These are phyloP conservation scores for Rhynchospora pubera DNA, from an alignment of 176 grass and related monocot genomes.

Conservation along the genomic window DNA sequence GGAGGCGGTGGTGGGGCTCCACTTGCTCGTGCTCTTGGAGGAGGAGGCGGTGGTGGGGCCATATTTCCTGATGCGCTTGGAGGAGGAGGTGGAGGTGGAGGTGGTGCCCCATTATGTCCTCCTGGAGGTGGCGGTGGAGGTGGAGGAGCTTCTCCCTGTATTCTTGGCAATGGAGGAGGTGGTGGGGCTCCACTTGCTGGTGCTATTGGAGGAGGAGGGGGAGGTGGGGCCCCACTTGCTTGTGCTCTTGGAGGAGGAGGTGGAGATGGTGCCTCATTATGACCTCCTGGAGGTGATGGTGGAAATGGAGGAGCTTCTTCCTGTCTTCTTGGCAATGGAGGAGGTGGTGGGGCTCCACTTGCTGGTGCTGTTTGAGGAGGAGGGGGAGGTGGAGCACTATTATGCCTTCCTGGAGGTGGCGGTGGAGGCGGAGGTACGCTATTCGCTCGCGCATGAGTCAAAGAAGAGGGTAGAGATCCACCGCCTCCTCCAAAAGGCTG, in stretches of 20 bases:
- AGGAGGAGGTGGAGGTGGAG: conserved; percentile 15
- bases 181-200: conserved; percentile 17
- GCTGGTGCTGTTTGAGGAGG: conserved; percentile 1
- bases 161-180: conserved; percentile 9
- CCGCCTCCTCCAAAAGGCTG: background rate
- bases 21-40: background rate
- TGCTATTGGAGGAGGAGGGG: conserved; percentile 13
- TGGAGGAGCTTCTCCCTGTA: background rate
- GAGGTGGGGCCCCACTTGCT: conserved; percentile 22
- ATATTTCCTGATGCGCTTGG: no score
- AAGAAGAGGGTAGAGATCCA: background rate
- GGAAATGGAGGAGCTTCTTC: background rate
- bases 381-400: background rate
- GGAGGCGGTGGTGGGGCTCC: conserved; percentile 2
- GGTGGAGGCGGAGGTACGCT: conserved; percentile 6
- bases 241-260: conserved; percentile 15
- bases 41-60: conserved; percentile 23
- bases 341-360: conserved; percentile 13
- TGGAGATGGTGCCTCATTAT: background rate
- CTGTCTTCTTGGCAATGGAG: background rate
- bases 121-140: conserved; percentile 13
- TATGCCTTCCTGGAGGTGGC: background rate
- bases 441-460: background rate
- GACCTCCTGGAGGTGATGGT: background rate
- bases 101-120: background rate